These are phyloP conservation scores for Aspergillus ruber DNA, from an alignment of 2,329 filamentous ascomycete genomes.

Conservation along the genomic window DNA sequence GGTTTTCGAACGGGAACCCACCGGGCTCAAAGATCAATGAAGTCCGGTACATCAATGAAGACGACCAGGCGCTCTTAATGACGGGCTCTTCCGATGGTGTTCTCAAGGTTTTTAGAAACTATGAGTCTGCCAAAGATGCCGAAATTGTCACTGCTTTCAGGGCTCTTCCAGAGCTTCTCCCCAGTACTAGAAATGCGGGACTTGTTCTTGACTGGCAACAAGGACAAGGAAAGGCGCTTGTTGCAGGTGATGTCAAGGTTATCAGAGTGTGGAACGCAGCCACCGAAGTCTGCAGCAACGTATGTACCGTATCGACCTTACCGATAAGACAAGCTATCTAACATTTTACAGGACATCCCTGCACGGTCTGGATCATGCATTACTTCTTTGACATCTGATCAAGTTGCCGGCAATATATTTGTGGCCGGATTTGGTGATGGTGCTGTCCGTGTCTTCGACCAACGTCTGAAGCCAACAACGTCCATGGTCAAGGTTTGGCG, in stretches of 20 bases:
- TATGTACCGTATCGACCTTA: conserved; percentile 26
- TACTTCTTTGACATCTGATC: conserved; percentile 90
- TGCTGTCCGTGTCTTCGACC: conserved; percentile 88
- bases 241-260: conserved; percentile 90
- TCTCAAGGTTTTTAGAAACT: conserved; percentile 86
- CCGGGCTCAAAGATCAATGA: conserved; percentile 87
- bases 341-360: conserved; percentile 63
- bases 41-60: conserved; percentile 95
- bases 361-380: conserved; percentile 93
- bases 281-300: conserved; percentile 79
- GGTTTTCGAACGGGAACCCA: conserved; percentile 93
- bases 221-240: conserved; percentile 88
- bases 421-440: conserved; percentile 95
- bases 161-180: conserved; percentile 86
- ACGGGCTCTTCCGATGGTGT: conserved; percentile 94
- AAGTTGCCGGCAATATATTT: conserved; percentile 95
- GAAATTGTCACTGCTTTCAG: conserved; percentile 88
- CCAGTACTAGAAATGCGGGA: conserved; percentile 87
- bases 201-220: conserved; percentile 99
- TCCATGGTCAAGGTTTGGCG: conserved; percentile 97
- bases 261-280: conserved; percentile 96
- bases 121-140: conserved; percentile 68
- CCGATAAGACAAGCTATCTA: not conserved
- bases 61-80: conserved; percentile 90
- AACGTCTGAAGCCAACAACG: conserved; percentile 72